Evolutionary conservation across 2,329 filamentous ascomycete species (phyloP).

Genomic region (Beauveria sp.): DNA sequence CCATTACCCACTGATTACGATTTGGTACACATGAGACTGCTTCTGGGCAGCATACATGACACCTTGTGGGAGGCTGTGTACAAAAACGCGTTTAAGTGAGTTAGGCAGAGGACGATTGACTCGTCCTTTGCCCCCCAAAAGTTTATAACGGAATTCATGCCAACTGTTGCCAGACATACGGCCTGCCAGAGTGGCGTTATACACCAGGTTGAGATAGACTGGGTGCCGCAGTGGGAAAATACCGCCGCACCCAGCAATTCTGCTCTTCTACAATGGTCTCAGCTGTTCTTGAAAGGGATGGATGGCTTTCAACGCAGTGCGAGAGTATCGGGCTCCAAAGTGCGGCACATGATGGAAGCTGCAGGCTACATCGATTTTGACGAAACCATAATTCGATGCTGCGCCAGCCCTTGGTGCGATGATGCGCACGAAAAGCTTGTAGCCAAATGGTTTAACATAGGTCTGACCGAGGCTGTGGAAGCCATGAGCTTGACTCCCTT

Average conservation of each 20-base stretch:
- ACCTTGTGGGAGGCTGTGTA: conserved; percentile 66
- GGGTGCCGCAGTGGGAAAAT: conserved; percentile 65
- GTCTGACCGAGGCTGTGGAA: conserved; percentile 64
- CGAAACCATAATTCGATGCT: conserved; percentile 60
- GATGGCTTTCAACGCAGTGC: conserved; percentile 57
- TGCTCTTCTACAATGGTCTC: conserved; percentile 62
- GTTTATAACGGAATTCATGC: neutral
- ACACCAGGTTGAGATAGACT: conserved; percentile 88
- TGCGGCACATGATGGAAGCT: conserved; percentile 50
- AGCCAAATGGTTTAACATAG: conserved; percentile 78
- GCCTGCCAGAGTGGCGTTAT: conserved; percentile 61
- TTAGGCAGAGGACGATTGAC: neutral
- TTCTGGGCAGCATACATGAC: conserved; percentile 67
- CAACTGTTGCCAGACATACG: conserved; percentile 54
- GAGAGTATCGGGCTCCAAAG: conserved; percentile 45
- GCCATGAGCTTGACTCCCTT: conserved; percentile 67
- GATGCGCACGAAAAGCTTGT: conserved; percentile 59
- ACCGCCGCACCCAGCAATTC: conserved; percentile 50
- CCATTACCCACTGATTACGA: conserved; percentile 52
- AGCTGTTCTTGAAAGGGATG: conserved; percentile 61
- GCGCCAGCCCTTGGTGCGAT: conserved; percentile 65
- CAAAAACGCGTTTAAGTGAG: conserved; percentile 54
- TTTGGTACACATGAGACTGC: conserved; percentile 74
- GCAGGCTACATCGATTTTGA: conserved; percentile 76
- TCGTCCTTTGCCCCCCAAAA: neutral